Percentiles rank a stretch among this genome's conserved stretches.
phyloP scores from a whole-genome alignment of 371 early-diverging fungal genomes.

The Coemansia sp. region DNA sequence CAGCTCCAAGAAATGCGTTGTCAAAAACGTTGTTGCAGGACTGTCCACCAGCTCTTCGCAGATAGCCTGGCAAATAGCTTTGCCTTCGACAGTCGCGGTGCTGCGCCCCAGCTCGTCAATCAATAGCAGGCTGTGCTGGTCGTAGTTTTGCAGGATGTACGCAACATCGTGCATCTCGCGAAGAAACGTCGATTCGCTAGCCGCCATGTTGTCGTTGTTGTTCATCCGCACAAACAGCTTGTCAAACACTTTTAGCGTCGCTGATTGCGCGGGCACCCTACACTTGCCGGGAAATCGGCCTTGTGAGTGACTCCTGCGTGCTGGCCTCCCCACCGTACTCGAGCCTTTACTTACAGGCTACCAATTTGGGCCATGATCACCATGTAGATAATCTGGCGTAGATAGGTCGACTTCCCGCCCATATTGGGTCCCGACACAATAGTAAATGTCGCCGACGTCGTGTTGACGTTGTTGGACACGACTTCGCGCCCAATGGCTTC shows the following conservation, averaged over 20 bases:
- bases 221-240: conserved; percentile 70
- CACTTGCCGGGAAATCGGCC: neutral
- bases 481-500: conserved; percentile 59
- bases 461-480: conserved; percentile 80
- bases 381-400: conserved; percentile 86
- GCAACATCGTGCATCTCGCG: conserved; percentile 90
- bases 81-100: conserved; percentile 40
- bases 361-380: conserved; percentile 96
- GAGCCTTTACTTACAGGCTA: conserved; percentile 59
- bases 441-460: conserved; percentile 70
- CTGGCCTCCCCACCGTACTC: too few relatives aligned
- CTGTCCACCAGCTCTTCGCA: conserved; percentile 33
- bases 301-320: neutral
- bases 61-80: conserved; percentile 44
- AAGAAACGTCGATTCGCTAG: conserved; percentile 83
- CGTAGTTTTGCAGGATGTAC: conserved; percentile 67
- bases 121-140: conserved; percentile 44
- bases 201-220: conserved; percentile 66
- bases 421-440: conserved; percentile 98
- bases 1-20: conserved; percentile 50
- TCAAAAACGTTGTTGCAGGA: conserved; percentile 45
- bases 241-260: conserved; percentile 74
- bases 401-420: conserved; percentile 95
- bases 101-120: conserved; percentile 53
- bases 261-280: conserved; percentile 90